A percentile compares a stretch with the other conserved stretches of the same genome.
These are phyloP conservation scores for Camillea tinctor DNA, from an alignment of 2,329 filamentous ascomycete species.

Conservation along the genomic window DNA sequence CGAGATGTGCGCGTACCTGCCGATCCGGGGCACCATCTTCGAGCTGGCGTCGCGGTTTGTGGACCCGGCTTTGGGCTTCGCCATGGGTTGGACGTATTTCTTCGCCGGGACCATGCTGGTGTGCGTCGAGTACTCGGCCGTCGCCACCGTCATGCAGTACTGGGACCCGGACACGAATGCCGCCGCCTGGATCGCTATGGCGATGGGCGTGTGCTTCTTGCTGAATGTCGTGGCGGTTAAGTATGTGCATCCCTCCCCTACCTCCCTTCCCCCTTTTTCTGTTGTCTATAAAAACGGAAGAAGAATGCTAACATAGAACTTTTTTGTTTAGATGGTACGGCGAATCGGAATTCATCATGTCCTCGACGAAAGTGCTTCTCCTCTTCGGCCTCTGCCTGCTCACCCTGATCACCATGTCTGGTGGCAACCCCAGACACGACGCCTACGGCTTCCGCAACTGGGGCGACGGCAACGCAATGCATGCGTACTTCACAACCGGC, in stretches of 20 bases:
- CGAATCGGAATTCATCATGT: conserved; percentile 52
- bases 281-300: neutral
- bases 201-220: conserved; percentile 44
- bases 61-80: conserved; percentile 52
- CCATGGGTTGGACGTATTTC: conserved; percentile 52
- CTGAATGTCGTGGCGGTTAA: conserved; percentile 49
- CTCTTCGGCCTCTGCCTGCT: conserved; percentile 55
- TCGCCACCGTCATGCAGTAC: conserved; percentile 44
- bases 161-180: conserved; percentile 43
- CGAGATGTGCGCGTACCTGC: conserved; percentile 58
- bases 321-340: conserved; percentile 36
- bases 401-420: conserved; percentile 63
- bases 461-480: conserved; percentile 13
- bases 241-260: conserved; percentile 9
- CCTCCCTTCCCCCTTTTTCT: conserved; percentile 18
- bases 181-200: conserved; percentile 49
- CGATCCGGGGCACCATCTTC: conserved; percentile 53
- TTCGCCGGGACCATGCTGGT: conserved; percentile 46
- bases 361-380: conserved; percentile 51
- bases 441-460: conserved; percentile 56
- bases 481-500: conserved; percentile 32
- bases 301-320: neutral
- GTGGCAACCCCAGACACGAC: conserved; percentile 56
- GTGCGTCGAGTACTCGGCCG: conserved; percentile 44
- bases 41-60: conserved; percentile 55